Evolutionary conservation across 495 filamentous ascomycete species (phyloP).

Genomic region (Darksidea phi): DNA sequence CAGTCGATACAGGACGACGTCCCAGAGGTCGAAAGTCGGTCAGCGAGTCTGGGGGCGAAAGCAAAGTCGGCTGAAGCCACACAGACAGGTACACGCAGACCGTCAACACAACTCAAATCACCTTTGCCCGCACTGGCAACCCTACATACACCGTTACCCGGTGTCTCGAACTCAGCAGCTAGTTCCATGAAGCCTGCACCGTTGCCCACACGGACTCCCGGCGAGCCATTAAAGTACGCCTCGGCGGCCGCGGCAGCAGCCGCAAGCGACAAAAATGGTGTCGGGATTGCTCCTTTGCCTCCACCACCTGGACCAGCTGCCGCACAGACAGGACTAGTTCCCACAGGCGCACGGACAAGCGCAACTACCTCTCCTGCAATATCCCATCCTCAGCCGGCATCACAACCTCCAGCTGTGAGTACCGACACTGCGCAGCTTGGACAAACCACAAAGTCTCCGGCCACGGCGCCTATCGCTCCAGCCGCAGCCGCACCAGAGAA

Average conservation of each 20-base stretch:
- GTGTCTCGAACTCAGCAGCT: conserved; percentile 54
- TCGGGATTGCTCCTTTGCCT: conserved; percentile 89
- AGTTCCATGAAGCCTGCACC: conserved; percentile 87
- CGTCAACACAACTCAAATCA: conserved; percentile 89
- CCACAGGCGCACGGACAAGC: conserved; percentile 36
- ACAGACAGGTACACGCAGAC: conserved; percentile 54
- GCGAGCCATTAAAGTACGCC: conserved; percentile 92
- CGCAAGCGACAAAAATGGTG: conserved; percentile 79
- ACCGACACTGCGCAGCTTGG: conserved; percentile 44
- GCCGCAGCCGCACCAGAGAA: conserved; percentile 51
- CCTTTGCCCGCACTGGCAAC: conserved; percentile 88
- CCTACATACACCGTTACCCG: conserved; percentile 66
- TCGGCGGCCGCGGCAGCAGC: conserved; percentile 94
- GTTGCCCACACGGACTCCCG: conserved; percentile 75
- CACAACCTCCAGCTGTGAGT: conserved; percentile 46
- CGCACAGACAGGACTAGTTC: conserved; percentile 28
- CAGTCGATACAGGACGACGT: conserved; percentile 87
- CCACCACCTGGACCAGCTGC: conserved; percentile 70
- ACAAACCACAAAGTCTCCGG: conserved; percentile 52
- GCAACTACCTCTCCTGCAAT: conserved; percentile 49
- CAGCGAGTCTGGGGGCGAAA: conserved; percentile 51
- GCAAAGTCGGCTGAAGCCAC: conserved; percentile 52
- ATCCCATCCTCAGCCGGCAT: conserved; percentile 53
- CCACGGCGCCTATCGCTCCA: conserved; percentile 42
- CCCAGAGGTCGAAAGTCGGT: conserved; percentile 58